Evolutionary conservation across 2,329 filamentous ascomycete genomes (phyloP).

Genomic region (Neocatenulostroma microsporum): DNA sequence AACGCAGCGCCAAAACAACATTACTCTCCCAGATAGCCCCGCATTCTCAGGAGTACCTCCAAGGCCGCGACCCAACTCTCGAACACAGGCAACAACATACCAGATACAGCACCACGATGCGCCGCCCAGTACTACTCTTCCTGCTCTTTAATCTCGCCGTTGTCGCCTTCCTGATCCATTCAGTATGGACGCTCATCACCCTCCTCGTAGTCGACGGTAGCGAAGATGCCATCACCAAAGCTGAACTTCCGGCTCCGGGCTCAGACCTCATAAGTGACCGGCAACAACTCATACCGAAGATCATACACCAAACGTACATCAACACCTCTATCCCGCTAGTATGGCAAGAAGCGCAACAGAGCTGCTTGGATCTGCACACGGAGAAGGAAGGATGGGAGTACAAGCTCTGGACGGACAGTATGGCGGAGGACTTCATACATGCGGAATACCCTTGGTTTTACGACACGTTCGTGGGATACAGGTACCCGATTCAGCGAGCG

Average conservation of each 20-base stretch:
- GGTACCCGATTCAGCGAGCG: conserved; percentile 67
- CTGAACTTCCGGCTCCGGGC: conserved; percentile 59
- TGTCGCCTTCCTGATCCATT: conserved; percentile 56
- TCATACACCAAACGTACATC: conserved; percentile 70
- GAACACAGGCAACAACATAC: too few relatives aligned
- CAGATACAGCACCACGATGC: conserved; percentile 49
- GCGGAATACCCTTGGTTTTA: conserved; percentile 64
- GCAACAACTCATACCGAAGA: conserved; percentile 62
- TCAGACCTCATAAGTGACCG: conserved; percentile 49
- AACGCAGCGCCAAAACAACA: too few relatives aligned
- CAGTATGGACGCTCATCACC: conserved; percentile 62
- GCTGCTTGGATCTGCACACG: conserved; percentile 57
- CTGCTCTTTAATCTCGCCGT: conserved; percentile 57
- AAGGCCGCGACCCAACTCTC: too few relatives aligned
- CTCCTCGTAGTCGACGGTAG: conserved; percentile 61
- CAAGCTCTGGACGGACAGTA: conserved; percentile 72
- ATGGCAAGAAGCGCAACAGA: conserved; percentile 59
- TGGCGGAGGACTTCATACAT: conserved; percentile 62
- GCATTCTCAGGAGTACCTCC: too few relatives aligned
- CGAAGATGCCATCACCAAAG: conserved; percentile 57
- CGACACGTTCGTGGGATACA: conserved; percentile 65
- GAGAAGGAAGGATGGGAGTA: conserved; percentile 55
- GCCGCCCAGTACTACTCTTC: conserved; percentile 54
- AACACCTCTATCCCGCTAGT: conserved; percentile 60
- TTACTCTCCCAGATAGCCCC: too few relatives aligned